Base-by-base conservation (phyloP, 2,329 filamentous ascomycete genomes). In the Mariannaea elegans region DNA sequence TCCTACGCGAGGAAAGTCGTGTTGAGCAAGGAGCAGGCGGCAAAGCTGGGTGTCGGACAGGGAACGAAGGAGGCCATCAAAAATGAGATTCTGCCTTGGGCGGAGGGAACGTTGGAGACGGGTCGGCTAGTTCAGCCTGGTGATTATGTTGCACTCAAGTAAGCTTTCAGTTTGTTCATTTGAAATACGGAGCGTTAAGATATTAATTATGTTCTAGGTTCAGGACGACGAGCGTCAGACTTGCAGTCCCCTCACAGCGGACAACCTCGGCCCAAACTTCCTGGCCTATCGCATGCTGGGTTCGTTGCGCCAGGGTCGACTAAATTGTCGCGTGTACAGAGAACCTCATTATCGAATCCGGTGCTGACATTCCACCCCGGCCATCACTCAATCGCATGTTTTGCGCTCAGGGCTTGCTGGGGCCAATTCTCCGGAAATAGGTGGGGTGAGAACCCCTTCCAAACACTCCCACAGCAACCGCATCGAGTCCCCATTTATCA, bases 1-100 rank as follows among this genome's bases (percentile, higher is more conserved):
- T 89, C 91, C 49, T 97, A 96, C 70, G 93, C 92, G 2, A 86
- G 85, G 64, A 94, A 97, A 76, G 90, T 95, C 1, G 89, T 96
- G 12, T 81, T 92, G 31, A 82, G 82, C 14, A 84, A 87, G 29
- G 75, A 80, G 4, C 81, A 88, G 67, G 79, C 78, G 2, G 72
- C 73, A n/a, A 75, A 78, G 16, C 75, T 87, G 9, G 73, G 78
- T 3, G 77, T 82, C 3, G 80, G 80, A 1, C 75, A 79, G n/a
- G 79, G 81, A 55, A 84, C 77, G 2, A 76, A 82, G 31, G 78
- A 81, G 41, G 78, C 78, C 56, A 76, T 87, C 19, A 77, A 77
- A 23, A 80, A 81, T 45, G 90, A 94, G 72, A 86, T 94, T 32
- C 79, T 78, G 13, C 83, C 85, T 2, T 97, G 93, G 93, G 82